phyloP scores from a whole-genome alignment of 805 yeast species.

The Kazachstania taianensis region DNA sequence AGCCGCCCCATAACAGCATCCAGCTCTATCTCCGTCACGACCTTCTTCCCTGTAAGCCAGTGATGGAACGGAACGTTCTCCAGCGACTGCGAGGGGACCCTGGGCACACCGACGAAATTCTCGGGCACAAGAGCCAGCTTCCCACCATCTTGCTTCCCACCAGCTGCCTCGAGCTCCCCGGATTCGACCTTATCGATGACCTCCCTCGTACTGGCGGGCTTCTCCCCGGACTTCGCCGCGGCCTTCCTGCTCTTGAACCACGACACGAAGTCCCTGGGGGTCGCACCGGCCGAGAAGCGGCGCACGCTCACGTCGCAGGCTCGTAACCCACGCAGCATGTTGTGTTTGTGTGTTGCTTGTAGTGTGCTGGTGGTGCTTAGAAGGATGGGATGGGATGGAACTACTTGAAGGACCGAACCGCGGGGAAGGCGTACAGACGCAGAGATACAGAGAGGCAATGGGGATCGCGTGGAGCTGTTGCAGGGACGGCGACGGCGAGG shows the following conservation, averaged over 20 bases:
- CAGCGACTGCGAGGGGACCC: conserved; percentile 6
- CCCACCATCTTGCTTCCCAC: background rate
- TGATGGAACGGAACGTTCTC: conserved; percentile 23
- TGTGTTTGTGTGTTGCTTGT: no score
- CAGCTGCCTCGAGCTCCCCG: conserved; percentile 8
- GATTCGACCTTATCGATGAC: conserved; percentile 31
- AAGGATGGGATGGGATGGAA: no score
- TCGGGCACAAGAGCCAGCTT: conserved; percentile 21
- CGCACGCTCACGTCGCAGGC: background rate
- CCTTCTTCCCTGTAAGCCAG: conserved; percentile 28
- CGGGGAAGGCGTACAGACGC: background rate
- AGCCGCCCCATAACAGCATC: conserved; percentile 16
- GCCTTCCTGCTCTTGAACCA: conserved; percentile 29
- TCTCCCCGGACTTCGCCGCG: conserved; percentile 1
- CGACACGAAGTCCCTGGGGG: conserved; percentile 26
- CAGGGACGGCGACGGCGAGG: conserved; percentile 10
- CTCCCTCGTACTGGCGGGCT: conserved; percentile 18
- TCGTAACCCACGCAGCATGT: no score
- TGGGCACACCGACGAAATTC: conserved; percentile 22
- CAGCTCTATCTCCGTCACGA: conserved; percentile 19
- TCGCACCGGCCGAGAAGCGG: conserved; percentile 1
- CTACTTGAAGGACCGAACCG: no score
- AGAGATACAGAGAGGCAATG: conserved; percentile 10
- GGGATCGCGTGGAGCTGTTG: conserved; percentile 26
- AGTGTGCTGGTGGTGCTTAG: no score